Conservation (phyloP, 371 early-diverging fungal genomes). For the Synchytrium microbalum region DNA sequence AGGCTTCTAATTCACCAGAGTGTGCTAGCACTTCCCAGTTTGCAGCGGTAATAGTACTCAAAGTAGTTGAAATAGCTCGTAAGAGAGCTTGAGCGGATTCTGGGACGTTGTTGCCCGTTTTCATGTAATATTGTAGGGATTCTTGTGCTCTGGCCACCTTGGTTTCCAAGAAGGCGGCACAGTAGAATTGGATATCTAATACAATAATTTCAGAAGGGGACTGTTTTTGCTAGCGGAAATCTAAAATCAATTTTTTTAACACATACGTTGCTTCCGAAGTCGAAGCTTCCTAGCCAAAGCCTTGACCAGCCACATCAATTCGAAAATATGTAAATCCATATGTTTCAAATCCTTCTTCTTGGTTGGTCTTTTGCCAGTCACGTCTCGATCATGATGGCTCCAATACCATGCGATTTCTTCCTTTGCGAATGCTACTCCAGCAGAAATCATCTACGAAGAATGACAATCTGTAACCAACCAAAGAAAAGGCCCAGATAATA, state of each 20-base stretch:
- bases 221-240: neutral
- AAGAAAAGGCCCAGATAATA: neutral
- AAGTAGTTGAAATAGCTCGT: neutral
- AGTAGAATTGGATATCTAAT: neutral
- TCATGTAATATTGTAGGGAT: neutral
- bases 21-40: neutral
- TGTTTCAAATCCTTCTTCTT: conserved; percentile 14
- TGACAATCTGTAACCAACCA: neutral
- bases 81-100: neutral
- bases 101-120: neutral
- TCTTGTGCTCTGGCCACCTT: neutral
- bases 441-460: conserved; percentile 11
- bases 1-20: neutral
- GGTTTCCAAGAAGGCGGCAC: neutral
- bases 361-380: neutral
- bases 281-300: conserved; percentile 8
- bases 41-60: neutral
- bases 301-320: conserved; percentile 24
- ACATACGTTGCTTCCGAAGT: neutral
- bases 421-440: conserved; percentile 15
- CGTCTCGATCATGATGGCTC: conserved; percentile 21
- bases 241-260: neutral
- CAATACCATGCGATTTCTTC: conserved; percentile 30
- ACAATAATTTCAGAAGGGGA: neutral
- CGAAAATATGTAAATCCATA: conserved; percentile 18